phyloP scores from a whole-genome alignment of 2,329 filamentous ascomycete species.

The Furcasterigmium sp. region DNA sequence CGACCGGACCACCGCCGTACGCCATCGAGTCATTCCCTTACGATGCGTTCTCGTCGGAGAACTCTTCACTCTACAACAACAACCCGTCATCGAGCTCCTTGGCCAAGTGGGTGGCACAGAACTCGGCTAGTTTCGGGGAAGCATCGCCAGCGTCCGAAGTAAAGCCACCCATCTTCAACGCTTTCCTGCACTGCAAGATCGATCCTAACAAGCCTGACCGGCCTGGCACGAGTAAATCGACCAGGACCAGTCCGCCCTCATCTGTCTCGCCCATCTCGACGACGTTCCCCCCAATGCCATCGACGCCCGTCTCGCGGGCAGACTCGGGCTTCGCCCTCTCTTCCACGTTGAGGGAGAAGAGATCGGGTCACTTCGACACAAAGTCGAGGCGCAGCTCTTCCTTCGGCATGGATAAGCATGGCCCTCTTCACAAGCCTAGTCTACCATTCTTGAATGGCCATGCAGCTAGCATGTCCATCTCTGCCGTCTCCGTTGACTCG shows the following conservation, averaged over 20 bases:
- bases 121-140: slow-evolving; percentile 81
- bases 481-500: slow-evolving; percentile 55
- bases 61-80: slow-evolving; percentile 71
- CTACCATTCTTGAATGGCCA: slow-evolving; percentile 68
- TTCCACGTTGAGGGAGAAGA: slow-evolving; percentile 84
- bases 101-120: slow-evolving; percentile 82
- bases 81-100: slow-evolving; percentile 66
- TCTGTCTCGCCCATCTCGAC: slow-evolving; percentile 73
- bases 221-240: slow-evolving; percentile 68
- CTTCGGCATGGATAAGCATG: slow-evolving; percentile 72
- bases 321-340: slow-evolving; percentile 89
- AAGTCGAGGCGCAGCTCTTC: slow-evolving; percentile 86
- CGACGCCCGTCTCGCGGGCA: slow-evolving; percentile 77
- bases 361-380: slow-evolving; percentile 86
- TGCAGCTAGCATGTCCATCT: slow-evolving; percentile 53
- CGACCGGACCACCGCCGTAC: slow-evolving; percentile 85
- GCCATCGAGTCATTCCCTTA: slow-evolving; percentile 89
- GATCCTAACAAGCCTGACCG: slow-evolving; percentile 65
- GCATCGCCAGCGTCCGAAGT: slow-evolving; percentile 44
- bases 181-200: slow-evolving; percentile 72
- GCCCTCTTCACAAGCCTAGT: slow-evolving; percentile 63
- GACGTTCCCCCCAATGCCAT: slow-evolving; percentile 70
- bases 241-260: slow-evolving; percentile 55
- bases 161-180: slow-evolving; percentile 77
- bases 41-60: slow-evolving; percentile 86